phyloP scores from a whole-genome alignment of 169 alveolate species.

The Amoebophrya sp. region DNA sequence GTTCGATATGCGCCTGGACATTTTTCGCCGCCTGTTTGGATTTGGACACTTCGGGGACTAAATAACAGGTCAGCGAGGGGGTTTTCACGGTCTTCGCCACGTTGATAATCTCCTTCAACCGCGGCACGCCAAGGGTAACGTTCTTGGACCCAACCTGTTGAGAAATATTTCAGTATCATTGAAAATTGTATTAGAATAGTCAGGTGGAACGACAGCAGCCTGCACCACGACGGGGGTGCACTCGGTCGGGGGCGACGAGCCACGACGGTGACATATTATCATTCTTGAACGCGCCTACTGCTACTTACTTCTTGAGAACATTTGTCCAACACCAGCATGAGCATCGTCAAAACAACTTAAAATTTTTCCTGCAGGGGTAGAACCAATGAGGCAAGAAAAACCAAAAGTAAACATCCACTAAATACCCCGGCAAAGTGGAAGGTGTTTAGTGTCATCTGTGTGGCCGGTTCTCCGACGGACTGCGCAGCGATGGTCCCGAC shows the following conservation, averaged over 20 bases:
- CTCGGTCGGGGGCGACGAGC: too few relatives aligned
- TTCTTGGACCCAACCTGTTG: constrained; percentile 85
- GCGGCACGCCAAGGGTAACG: constrained; percentile 99
- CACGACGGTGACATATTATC: too few relatives aligned
- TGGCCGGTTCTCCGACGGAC: constrained; percentile 99
- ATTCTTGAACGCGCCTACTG: too few relatives aligned
- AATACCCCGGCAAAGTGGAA: constrained; percentile 98
- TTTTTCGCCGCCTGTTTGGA: constrained; percentile 81
- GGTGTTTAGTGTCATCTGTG: constrained; percentile 99
- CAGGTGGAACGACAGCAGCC: too few relatives aligned
- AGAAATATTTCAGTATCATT: too few relatives aligned
- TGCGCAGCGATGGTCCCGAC: constrained; percentile 99
- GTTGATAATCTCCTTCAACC: constrained; percentile 96
- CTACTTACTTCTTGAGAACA: too few relatives aligned
- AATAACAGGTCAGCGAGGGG: constrained; percentile 90
- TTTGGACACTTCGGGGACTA: constrained; percentile 59
- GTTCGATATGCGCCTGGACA: constrained; percentile 86
- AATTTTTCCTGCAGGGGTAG: not conserved
- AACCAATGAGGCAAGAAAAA: too few relatives aligned
- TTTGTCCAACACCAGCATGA: constrained; percentile 57
- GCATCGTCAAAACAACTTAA: not conserved
- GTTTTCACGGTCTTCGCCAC: constrained; percentile 97
- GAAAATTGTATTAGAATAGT: too few relatives aligned
- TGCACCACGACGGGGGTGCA: too few relatives aligned
- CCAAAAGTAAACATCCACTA: not conserved